Evolutionary conservation across 257 asterid species (phyloP).

Genomic region (Fraxinus americana): DNA sequence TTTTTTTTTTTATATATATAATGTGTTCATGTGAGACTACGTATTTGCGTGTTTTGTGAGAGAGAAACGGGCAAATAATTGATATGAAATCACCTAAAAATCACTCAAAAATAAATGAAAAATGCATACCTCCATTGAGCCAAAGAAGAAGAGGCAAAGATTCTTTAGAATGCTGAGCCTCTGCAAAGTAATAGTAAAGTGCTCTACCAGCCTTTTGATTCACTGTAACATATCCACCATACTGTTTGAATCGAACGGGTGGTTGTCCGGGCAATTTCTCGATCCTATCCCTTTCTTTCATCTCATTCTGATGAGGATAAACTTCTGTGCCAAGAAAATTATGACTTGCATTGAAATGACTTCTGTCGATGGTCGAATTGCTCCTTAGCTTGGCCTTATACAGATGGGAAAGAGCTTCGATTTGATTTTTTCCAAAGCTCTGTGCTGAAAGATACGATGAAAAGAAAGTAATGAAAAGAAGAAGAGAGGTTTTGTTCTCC

Average conservation of each 20-base stretch:
- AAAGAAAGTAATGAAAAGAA: conserved; percentile 29
- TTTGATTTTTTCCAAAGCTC: conserved; percentile 32
- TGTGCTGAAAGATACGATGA: neutral
- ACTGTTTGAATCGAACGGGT: conserved; percentile 58
- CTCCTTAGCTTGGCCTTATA: conserved; percentile 40
- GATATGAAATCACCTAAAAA: neutral
- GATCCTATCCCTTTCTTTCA: conserved; percentile 63
- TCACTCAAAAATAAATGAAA: too few species aligned
- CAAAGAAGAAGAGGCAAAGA: conserved; percentile 81
- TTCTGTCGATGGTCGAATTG: conserved; percentile 37
- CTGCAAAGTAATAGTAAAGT: conserved; percentile 64
- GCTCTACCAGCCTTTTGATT: conserved; percentile 67
- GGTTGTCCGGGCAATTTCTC: conserved; percentile 71
- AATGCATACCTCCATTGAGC: conserved; percentile 78
- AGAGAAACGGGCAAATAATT: neutral
- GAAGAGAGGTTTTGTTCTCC: conserved; percentile 17
- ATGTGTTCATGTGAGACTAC: too few species aligned
- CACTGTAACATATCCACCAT: conserved; percentile 80
- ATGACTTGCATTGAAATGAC: conserved; percentile 37
- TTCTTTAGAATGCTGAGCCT: conserved; percentile 43
- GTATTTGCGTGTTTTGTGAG: too few species aligned
- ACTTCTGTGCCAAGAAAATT: conserved; percentile 10
- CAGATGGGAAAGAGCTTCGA: conserved; percentile 39
- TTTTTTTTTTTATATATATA: too few species aligned
- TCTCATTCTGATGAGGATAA: conserved; percentile 46